phyloP scores from a whole-genome alignment of 1,284 basidiomycete genomes.

The Schizophyllum commune region DNA sequence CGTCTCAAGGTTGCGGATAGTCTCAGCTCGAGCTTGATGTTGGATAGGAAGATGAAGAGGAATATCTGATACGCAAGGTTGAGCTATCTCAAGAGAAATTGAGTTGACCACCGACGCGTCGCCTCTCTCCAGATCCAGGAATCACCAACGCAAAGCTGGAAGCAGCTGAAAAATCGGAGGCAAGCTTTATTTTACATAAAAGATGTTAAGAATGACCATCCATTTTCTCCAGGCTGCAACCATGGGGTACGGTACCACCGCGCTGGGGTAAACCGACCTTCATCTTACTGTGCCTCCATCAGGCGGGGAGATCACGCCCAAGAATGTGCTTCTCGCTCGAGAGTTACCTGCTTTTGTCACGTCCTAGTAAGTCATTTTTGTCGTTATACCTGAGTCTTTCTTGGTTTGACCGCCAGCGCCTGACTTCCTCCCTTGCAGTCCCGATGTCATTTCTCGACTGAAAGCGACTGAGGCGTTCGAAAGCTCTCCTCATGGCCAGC shows the following conservation, averaged over 20 bases:
- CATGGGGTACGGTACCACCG: conserved; percentile 52
- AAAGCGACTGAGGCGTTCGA: conserved; percentile 52
- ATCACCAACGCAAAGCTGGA: conserved; percentile 81
- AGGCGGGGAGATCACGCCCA: conserved; percentile 65
- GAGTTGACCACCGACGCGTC: conserved; percentile 4
- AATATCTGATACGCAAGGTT: conserved; percentile 71
- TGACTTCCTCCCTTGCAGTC: conserved; percentile 35
- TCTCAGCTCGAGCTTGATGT: conserved; percentile 3
- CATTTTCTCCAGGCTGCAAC: conserved; percentile 49
- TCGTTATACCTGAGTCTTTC: no score
- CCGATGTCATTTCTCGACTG: conserved; percentile 69
- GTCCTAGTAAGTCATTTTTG: conserved; percentile 36
- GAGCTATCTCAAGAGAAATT: conserved; percentile 1
- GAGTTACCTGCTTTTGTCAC: conserved; percentile 58
- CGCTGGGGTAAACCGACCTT: not conserved
- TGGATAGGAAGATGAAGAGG: conserved; percentile 59
- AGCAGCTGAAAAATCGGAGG: conserved; percentile 74
- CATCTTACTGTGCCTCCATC: conserved; percentile 7
- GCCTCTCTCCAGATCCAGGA: conserved; percentile 50
- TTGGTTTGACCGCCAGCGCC: conserved; percentile 14
- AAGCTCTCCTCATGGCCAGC: conserved; percentile 52
- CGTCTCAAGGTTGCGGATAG: not conserved
- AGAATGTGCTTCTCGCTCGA: conserved; percentile 54
- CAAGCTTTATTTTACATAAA: conserved; percentile 19
- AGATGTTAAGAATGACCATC: not conserved